phyloP scores from a whole-genome alignment of 2,329 filamentous ascomycete genomes.

The Claviceps sp. region DNA sequence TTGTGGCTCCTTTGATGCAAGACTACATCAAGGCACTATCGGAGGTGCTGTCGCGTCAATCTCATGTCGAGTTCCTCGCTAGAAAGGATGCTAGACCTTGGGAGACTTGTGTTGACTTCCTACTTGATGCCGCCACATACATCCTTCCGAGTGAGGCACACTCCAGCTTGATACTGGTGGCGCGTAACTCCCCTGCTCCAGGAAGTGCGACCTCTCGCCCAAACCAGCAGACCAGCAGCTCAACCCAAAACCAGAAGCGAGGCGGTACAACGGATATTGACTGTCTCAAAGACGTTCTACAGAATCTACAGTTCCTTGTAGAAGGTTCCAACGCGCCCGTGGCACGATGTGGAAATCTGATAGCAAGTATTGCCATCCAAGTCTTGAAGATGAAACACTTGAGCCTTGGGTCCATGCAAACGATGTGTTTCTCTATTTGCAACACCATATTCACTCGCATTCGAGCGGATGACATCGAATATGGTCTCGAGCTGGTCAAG shows the following conservation, averaged over 20 bases:
- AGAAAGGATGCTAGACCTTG: slow-evolving; percentile 45
- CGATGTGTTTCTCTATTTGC: slow-evolving; percentile 60
- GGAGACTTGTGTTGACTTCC: slow-evolving; percentile 58
- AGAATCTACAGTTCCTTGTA: slow-evolving; percentile 52
- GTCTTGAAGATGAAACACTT: slow-evolving; percentile 47
- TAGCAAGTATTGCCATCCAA: slow-evolving; percentile 43
- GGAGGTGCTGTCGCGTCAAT: slow-evolving; percentile 54
- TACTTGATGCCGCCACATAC: slow-evolving; percentile 45
- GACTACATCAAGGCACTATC: slow-evolving; percentile 70
- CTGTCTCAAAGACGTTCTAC: slow-evolving; percentile 29
- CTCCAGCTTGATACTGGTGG: not conserved
- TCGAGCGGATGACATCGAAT: slow-evolving; percentile 52
- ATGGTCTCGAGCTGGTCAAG: slow-evolving; percentile 46
- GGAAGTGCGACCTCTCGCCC: slow-evolving; percentile 18
- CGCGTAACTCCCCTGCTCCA: slow-evolving; percentile 29
- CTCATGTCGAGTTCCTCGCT: slow-evolving; percentile 70
- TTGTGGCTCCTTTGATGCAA: slow-evolving; percentile 55
- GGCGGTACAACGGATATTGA: slow-evolving; percentile 17
- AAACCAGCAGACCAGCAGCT: slow-evolving; percentile 16
- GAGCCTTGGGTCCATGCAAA: slow-evolving; percentile 50
- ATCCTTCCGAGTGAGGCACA: slow-evolving; percentile 27
- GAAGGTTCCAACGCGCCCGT: slow-evolving; percentile 56
- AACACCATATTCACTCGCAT: slow-evolving; percentile 55
- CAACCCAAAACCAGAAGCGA: slow-evolving; percentile 18
- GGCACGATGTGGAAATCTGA: slow-evolving; percentile 36